Evolutionary conservation across 306 rosid species (phyloP), one percentile per base, ranked within the genome.

Genomic region (Gastrolobium bilobum): DNA sequence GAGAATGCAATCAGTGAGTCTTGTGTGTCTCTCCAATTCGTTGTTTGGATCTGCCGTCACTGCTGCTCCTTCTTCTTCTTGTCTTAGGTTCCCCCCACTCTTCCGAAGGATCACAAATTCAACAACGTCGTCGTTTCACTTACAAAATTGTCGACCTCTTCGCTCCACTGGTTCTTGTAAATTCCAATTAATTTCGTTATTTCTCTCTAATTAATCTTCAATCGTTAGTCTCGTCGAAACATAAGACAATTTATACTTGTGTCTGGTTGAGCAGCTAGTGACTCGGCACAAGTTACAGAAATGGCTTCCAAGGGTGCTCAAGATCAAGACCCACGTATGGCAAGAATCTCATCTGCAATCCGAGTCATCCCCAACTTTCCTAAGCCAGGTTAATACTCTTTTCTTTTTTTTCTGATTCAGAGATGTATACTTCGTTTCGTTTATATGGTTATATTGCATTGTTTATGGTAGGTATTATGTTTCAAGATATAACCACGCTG

Each of bases 401-500:
- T 59, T 71, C 29, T 62, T 47, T 30, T 43, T 53, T 38, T 61
- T 10, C 68, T 38, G 35, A 71, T 76, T 44, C 43, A 47, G 26
- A 35, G 26, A 35, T 43, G 56, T 50, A 1, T 3, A 37, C 61
- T 52, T 76, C 8, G 9, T 31, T 31, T 20, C 2, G 34, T 57
- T 47, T 20, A 20, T 20, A 4, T 26, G 7, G 3, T 60, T 8
- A 56, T 46, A 3, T 38, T 71, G 62, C 39, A 0, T 40, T 80
- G 58, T 30, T 50, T 73, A 43, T 70, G 85, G 56, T 79, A 96
- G 99, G 99, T 84, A 96, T 96, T 73, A 50, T 96, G 94, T 96
- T 96, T 79, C 98, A 96, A 57, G 99, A 96, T 29, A 93, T 96
- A 78, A 96, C 98, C 14, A 96, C 99, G 33, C 84, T 96, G 88